Percentiles rank a stretch among this genome's conserved stretches.
phyloP scores from a whole-genome alignment of 2,329 filamentous ascomycete species.

The Nannizziopsis arthrosporioides region DNA sequence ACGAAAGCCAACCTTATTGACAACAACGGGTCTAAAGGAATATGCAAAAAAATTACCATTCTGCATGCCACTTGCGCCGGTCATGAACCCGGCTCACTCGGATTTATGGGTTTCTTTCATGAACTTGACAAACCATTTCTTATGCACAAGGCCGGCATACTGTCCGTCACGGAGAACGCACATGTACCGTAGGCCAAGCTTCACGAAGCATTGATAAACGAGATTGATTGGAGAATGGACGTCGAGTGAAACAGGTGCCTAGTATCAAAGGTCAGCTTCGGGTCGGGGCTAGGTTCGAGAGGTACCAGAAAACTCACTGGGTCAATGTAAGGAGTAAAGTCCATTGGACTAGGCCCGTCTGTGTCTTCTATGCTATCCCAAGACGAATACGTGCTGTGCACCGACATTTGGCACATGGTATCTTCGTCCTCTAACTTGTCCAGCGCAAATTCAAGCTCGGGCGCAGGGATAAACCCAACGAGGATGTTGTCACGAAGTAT shows the following conservation, averaged over 20 bases:
- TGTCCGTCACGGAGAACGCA: constrained; percentile 75
- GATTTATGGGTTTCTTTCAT: constrained; percentile 51
- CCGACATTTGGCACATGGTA: constrained; percentile 67
- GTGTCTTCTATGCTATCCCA: constrained; percentile 46
- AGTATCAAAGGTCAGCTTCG: constrained; percentile 6
- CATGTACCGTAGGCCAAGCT: constrained; percentile 82
- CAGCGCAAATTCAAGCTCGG: constrained; percentile 84
- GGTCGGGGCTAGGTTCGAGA: not conserved
- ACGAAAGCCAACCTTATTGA: too few species aligned
- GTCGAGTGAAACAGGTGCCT: constrained; percentile 78
- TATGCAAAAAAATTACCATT: not conserved
- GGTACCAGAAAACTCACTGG: constrained; percentile 44
- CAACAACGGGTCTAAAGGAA: not conserved
- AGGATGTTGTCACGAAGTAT: constrained; percentile 69
- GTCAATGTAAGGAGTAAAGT: constrained; percentile 87
- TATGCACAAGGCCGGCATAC: constrained; percentile 88
- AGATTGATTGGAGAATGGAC: constrained; percentile 84
- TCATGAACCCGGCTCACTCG: not conserved
- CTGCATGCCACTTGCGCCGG: not conserved
- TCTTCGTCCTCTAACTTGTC: constrained; percentile 71
- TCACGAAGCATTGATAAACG: constrained; percentile 93
- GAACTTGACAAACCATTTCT: constrained; percentile 93
- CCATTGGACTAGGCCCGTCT: constrained; percentile 51
- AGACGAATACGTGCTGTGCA: constrained; percentile 42
- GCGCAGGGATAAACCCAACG: constrained; percentile 83